Base-by-base conservation (phyloP, 805 yeast species). In the Candida methanosorbosa region DNA sequence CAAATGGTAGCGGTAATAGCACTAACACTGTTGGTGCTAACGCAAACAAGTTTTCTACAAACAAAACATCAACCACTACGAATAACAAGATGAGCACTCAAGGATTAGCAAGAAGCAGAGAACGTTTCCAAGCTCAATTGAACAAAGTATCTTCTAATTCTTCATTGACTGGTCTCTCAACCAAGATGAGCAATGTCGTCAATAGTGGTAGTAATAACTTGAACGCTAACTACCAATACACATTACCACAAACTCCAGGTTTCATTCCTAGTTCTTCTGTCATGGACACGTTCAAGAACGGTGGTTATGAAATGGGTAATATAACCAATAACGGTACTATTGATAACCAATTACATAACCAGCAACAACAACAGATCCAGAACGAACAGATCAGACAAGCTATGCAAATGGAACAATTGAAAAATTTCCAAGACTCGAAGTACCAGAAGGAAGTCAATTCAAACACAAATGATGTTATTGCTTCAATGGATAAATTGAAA, bases 221-320 rank as follows among this genome's bases (percentile, higher is more conserved):
- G 14, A 12, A 5, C 27, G 12, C 7, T 6, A 11, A 12, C 12
- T 11, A n/a, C 6, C 27, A 23, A n/a, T 18, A 33, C 9, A 32
- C 27, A 9, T 25, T 45, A 9, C 52, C 52, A 3, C 48, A 44
- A 32, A 47, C 52, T 6, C 52, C 52, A n/a, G 52, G 52, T 4
- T 32, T 45, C 26, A 26, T 47, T 8, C 52, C 52, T 11, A 30
- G 46, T 4, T 40, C 36, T 15, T 47, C 52, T 12, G 39, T 47
- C 18, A 48, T 47, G 11, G 49, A 45, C 19, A 42, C 42, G 14
- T 43, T 45, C n/a, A 4, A 14, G 16, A n/a, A 25, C n/a, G n/a
- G n/a, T n/a, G n/a, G n/a, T n/a, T n/a, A n/a, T n/a, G n/a, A n/a
- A n/a, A n/a, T n/a, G n/a, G n/a, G n/a, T n/a, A n/a, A n/a, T n/a